phyloP scores from a whole-genome alignment of 1,139 yeast genomes.

The Kodamaea suecica region DNA sequence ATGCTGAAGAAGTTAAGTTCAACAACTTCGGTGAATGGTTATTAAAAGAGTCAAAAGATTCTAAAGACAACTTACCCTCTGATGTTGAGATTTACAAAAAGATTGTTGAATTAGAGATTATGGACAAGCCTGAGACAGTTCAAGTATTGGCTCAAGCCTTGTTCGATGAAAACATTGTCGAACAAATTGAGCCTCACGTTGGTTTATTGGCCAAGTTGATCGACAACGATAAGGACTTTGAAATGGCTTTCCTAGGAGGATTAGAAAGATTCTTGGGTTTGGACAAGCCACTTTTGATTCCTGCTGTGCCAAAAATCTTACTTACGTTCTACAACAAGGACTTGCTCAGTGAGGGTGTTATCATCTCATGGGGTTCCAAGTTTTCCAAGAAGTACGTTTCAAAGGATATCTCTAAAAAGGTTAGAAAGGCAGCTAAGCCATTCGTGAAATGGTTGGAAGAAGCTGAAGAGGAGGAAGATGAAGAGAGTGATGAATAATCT shows the following conservation, averaged over 20 bases:
- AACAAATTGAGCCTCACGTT: constrained; percentile 71
- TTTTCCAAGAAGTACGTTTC: constrained; percentile 92
- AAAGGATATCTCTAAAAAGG: constrained; percentile 88
- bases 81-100: constrained; percentile 93
- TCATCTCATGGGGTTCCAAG: constrained; percentile 84
- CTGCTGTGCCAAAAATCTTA: constrained; percentile 75
- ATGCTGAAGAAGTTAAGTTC: constrained; percentile 46
- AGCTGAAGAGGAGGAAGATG: constrained; percentile 71
- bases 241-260: constrained; percentile 91
- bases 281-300: constrained; percentile 72
- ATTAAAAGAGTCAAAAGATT: constrained; percentile 49
- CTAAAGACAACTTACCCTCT: constrained; percentile 59
- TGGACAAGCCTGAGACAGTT: constrained; percentile 70
- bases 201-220: constrained; percentile 81
- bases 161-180: constrained; percentile 74
- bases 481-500: constrained; percentile 32
- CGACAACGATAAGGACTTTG: constrained; percentile 59
- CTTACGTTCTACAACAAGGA: constrained; percentile 81
- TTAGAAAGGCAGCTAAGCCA: constrained; percentile 94
- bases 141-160: constrained; percentile 91
- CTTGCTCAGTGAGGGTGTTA: constrained; percentile 76
- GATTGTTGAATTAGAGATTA: constrained; percentile 75
- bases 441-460: constrained; percentile 91
- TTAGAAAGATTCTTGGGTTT: constrained; percentile 89
- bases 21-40: constrained; percentile 93